These are phyloP conservation scores for Metarhizium brunneum DNA, from an alignment of 2,329 filamentous ascomycete genomes.

Conservation along the genomic window DNA sequence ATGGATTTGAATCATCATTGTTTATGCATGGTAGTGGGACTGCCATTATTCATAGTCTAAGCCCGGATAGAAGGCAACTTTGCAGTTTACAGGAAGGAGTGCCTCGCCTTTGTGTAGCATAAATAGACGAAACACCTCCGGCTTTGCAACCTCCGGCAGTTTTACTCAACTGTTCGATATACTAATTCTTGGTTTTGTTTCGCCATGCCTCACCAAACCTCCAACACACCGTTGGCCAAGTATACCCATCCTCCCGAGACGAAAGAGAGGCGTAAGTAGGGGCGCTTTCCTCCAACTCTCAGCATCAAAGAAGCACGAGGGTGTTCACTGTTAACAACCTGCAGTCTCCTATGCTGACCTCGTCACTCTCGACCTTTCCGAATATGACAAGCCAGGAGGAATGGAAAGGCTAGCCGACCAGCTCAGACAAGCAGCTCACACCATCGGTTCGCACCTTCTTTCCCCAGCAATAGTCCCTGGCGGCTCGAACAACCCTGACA, in stretches of 20 bases:
- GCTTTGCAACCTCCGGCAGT: no score
- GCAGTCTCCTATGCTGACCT: conserved; percentile 44
- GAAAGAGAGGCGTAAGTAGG: background rate
- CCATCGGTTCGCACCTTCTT: conserved; percentile 17
- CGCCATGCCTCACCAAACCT: background rate
- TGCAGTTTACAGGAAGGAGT: background rate
- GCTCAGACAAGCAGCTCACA: conserved; percentile 42
- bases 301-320: background rate
- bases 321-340: background rate
- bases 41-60: no score
- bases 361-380: conserved; percentile 45
- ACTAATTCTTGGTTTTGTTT: background rate
- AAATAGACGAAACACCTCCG: background rate
- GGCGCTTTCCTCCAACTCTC: background rate
- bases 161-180: background rate
- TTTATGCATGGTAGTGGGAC: background rate
- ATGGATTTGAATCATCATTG: background rate
- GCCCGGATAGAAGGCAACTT: background rate
- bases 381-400: conserved; percentile 43
- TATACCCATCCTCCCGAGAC: conserved; percentile 1
- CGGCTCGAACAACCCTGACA: background rate
- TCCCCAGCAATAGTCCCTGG: background rate
- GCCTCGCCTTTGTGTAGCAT: background rate
- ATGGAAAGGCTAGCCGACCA: conserved; percentile 44
- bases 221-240: background rate